Conservation (phyloP, 2,329 filamentous ascomycete genomes). For the Penicillium glabrum region DNA sequence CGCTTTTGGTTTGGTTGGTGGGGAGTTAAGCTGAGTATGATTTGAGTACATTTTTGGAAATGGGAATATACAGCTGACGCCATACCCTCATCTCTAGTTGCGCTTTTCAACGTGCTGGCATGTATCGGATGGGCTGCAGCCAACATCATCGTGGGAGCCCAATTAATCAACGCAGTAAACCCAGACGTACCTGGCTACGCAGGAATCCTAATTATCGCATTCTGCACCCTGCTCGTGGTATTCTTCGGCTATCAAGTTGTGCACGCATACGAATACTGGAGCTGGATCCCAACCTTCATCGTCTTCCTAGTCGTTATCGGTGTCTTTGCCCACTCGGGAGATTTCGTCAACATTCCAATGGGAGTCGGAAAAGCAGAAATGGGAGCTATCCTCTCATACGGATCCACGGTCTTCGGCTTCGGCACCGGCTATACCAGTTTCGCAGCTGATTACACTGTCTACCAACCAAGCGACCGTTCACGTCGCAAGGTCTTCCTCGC, state of each 20-base stretch:
- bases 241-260: conserved; percentile 74
- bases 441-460: conserved; percentile 79
- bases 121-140: conserved; percentile 74
- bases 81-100: conserved; percentile 46
- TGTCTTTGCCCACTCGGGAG: conserved; percentile 64
- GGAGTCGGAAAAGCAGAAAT: conserved; percentile 59
- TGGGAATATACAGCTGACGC: neutral
- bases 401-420: conserved; percentile 66
- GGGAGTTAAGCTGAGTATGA: conserved; percentile 63
- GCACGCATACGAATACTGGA: conserved; percentile 73
- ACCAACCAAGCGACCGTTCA: conserved; percentile 65
- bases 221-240: conserved; percentile 65
- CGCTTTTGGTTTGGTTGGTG: conserved; percentile 74
- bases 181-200: conserved; percentile 67
- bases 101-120: conserved; percentile 67
- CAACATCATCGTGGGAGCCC: conserved; percentile 76
- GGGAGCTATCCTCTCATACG: conserved; percentile 63
- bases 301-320: conserved; percentile 71
- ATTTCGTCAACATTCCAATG: conserved; percentile 63
- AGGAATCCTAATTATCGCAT: conserved; percentile 70
- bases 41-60: too few relatives aligned
- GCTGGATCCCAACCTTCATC: conserved; percentile 70
- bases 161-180: conserved; percentile 74
- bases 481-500: conserved; percentile 65
- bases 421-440: conserved; percentile 71